These are phyloP conservation scores for Cynanchum wilfordii DNA, from an alignment of 257 asterid genomes.

Conservation along the genomic window DNA sequence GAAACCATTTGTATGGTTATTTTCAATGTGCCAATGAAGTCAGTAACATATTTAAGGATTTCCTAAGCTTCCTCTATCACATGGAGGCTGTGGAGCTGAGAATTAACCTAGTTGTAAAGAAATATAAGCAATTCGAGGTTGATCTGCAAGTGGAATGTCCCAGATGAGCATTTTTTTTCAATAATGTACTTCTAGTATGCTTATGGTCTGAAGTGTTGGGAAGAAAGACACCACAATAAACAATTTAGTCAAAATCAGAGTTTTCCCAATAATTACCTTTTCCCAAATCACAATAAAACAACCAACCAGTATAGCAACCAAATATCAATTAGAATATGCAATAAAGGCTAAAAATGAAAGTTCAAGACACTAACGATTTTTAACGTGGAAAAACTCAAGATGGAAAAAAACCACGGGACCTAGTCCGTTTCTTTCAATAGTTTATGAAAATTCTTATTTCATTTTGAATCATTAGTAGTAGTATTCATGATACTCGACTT, in stretches of 20 bases:
- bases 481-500: background rate
- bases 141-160: background rate
- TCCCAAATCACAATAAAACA: no score
- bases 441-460: conserved; percentile 4
- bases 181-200: background rate
- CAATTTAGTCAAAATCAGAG: no score
- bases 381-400: no score
- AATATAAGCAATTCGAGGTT: background rate
- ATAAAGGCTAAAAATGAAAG: no score
- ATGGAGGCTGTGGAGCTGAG: background rate
- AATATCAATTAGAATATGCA: no score
- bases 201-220: background rate
- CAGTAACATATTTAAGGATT: background rate
- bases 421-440: conserved; percentile 8
- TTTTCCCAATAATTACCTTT: no score
- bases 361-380: no score
- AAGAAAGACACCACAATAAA: no score
- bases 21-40: background rate
- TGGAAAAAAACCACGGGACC: no score
- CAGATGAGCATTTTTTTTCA: no score
- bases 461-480: background rate
- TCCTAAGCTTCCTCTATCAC: background rate
- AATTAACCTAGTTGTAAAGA: no score
- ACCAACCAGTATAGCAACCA: no score
- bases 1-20: background rate